Evolutionary conservation across 163 green algal species (phyloP), one percentile per base, ranked within the genome.

Genomic region (Scenedesmus sp.): DNA sequence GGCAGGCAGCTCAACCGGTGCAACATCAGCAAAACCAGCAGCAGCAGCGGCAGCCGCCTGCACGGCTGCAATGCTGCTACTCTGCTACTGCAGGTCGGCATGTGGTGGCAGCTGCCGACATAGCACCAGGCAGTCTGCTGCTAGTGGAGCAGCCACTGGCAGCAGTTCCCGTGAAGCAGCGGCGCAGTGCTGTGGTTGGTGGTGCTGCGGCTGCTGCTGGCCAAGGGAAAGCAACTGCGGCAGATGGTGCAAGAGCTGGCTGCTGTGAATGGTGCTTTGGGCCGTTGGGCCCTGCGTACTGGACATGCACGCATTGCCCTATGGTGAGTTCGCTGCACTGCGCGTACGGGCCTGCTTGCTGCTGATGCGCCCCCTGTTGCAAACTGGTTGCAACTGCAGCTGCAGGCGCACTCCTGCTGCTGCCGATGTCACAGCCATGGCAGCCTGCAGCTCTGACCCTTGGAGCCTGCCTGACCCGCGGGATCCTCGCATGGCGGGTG

Each of bases 251-350:
- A 53, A 49, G 15, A 53, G 30, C 3, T 30, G 30, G 72, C 16
- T 42, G 26, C 33, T 90, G 85, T 56, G 72, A 73, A 5, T 76
- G 85, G 65, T 90, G 85, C 78, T 90, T 84, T 83, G 20, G 13
- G 20, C 20, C 70, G 10, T n/a, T 90, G 51, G 85, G 68, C 33
- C 0, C 44, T 13, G n/a, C 72, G 18, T n/a, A n/a, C 13, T 84
- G 65, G 68, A 43, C 78, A 30, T 90, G 85, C 33, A 79, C 85
- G 15, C n/a, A 70, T 24, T 89, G 85, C 44, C 85, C 85, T 6
- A n/a, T 83, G 84, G 84, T 89, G 42, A 82, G 65, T 22, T n/a
- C n/a, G n/a, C n/a, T n/a, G n/a, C n/a, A n/a, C n/a, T n/a, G n/a
- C n/a, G n/a, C n/a, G n/a, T n/a, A n/a, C n/a, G n/a, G n/a, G n/a